Conservation (phyloP, 2,329 filamentous ascomycete genomes). For the Kalaharituber pfeilii region DNA sequence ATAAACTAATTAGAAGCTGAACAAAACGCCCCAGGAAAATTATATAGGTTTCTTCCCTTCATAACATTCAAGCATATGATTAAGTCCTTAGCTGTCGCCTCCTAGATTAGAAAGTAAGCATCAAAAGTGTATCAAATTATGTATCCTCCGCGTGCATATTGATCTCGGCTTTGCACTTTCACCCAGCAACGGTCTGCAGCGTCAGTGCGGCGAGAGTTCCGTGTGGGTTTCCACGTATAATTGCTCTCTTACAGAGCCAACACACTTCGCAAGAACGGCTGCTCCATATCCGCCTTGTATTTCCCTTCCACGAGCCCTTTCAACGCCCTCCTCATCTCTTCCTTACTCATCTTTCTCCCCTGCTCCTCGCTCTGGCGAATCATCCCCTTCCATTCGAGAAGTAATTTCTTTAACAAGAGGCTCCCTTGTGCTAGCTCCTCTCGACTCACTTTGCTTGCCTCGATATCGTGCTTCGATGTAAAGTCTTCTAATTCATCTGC, state of each 20-base stretch:
- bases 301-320: slow-evolving; percentile 13
- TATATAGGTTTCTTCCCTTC: too few species aligned
- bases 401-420: slow-evolving; percentile 61
- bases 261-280: slow-evolving; percentile 18
- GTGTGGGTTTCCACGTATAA: too few species aligned
- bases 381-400: slow-evolving; percentile 68
- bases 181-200: too few species aligned
- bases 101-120: too few species aligned
- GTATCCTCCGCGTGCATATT: too few species aligned
- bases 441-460: slow-evolving; percentile 47
- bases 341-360: slow-evolving; percentile 43
- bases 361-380: slow-evolving; percentile 31
- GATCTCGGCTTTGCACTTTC: too few species aligned
- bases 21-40: too few species aligned
- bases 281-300: slow-evolving; percentile 17
- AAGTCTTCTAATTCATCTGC: slow-evolving; percentile 97
- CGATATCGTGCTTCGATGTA: slow-evolving; percentile 52
- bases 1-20: too few species aligned
- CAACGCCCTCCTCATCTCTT: slow-evolving; percentile 29
- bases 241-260: slow-evolving; percentile 10
- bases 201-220: too few species aligned
- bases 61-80: too few species aligned
- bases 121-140: too few species aligned
- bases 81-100: too few species aligned
- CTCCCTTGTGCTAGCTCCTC: slow-evolving; percentile 83